These are phyloP conservation scores for Cyberlindnera americana DNA, from an alignment of 805 yeast species.

Conservation along the genomic window DNA sequence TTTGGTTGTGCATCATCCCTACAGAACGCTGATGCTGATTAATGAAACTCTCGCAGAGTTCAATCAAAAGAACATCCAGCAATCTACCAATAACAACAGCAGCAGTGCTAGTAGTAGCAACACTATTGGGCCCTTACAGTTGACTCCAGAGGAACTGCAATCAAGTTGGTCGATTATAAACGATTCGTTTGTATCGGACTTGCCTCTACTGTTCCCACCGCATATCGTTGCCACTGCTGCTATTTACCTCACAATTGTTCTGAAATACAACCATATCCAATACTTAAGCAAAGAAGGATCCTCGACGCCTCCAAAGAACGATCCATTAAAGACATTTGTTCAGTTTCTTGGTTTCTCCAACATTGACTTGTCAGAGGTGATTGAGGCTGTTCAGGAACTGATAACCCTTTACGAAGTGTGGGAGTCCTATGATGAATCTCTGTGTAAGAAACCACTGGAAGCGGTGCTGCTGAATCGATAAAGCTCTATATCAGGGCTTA, in stretches of 20 bases:
- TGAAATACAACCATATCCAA: conserved; percentile 36
- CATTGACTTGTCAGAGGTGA: conserved; percentile 70
- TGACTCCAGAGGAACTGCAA: conserved; percentile 69
- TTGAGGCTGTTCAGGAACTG: conserved; percentile 81
- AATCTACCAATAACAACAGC: too few species aligned
- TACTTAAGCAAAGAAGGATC: conserved; percentile 17
- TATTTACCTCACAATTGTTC: conserved; percentile 70
- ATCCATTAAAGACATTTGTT: conserved; percentile 52
- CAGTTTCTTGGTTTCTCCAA: conserved; percentile 71
- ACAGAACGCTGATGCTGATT: conserved; percentile 56
- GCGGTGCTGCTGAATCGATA: conserved; percentile 20
- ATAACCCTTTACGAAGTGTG: conserved; percentile 78
- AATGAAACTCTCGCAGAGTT: conserved; percentile 30
- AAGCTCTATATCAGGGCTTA: background rate
- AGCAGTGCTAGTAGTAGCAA: background rate
- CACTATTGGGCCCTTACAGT: conserved; percentile 21
- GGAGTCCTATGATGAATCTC: conserved; percentile 74
- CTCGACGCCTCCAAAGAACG: conserved; percentile 21
- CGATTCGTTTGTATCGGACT: conserved; percentile 85
- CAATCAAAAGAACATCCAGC: conserved; percentile 7
- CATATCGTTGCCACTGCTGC: conserved; percentile 82
- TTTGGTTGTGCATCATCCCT: conserved; percentile 73
- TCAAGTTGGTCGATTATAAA: conserved; percentile 86
- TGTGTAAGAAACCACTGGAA: conserved; percentile 26
- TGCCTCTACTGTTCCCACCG: conserved; percentile 81